Evolutionary conservation across 2,329 filamentous ascomycete species (phyloP).

Genomic region (Metarhizium guizhouense): DNA sequence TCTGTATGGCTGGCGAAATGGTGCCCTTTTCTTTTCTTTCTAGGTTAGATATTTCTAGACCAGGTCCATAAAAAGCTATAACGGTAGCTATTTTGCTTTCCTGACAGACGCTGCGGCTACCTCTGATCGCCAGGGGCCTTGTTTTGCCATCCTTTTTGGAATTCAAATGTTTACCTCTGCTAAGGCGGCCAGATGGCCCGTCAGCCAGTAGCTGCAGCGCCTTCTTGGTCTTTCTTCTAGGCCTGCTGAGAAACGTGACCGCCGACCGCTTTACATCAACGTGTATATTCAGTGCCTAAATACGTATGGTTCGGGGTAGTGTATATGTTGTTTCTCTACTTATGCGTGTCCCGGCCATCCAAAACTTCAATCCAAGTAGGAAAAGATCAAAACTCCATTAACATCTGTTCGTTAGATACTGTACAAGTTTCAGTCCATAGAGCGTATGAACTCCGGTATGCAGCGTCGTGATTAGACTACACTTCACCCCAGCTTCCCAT

Average conservation of each 20-base stretch:
- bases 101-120: too few relatives aligned
- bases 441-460: background rate
- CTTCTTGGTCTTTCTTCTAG: too few relatives aligned
- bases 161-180: background rate
- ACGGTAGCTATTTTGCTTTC: too few relatives aligned
- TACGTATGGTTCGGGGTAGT: background rate
- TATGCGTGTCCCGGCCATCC: background rate
- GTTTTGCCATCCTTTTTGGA: background rate
- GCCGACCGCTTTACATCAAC: too few relatives aligned
- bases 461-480: conserved; percentile 18
- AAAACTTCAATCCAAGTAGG: background rate
- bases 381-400: background rate
- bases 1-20: background rate
- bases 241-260: too few relatives aligned
- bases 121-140: background rate
- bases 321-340: background rate
- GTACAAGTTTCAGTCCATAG: background rate
- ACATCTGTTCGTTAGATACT: background rate
- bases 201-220: too few relatives aligned
- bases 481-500: conserved; percentile 77
- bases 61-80: background rate
- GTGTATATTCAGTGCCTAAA: background rate
- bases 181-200: too few relatives aligned
- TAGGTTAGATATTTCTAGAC: background rate
- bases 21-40: background rate